Conservation (phyloP, 106 monocot species). For the Apostasia ramifera region DNA sequence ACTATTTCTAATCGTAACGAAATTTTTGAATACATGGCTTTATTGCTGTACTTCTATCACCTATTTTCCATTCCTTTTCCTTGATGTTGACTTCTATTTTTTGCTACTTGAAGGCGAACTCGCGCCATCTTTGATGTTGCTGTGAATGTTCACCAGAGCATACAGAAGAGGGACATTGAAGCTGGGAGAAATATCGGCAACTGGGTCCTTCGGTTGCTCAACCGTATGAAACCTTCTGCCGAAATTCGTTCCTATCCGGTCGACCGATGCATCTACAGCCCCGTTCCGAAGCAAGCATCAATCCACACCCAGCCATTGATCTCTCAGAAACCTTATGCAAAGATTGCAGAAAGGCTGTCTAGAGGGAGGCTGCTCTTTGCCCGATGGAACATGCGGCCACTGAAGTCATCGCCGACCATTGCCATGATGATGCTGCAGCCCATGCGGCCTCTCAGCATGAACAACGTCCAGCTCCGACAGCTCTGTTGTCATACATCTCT, state of each 20-base stretch:
- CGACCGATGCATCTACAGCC: conserved; percentile 1
- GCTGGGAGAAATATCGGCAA: conserved; percentile 76
- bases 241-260: conserved; percentile 31
- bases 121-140: conserved; percentile 69
- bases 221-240: conserved; percentile 80
- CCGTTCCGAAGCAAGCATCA: conserved; percentile 8
- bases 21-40: too few species aligned
- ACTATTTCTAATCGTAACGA: too few species aligned
- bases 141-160: conserved; percentile 63
- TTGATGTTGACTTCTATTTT: not conserved
- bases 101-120: conserved; percentile 39
- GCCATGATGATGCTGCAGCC: conserved; percentile 52
- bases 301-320: conserved; percentile 6
- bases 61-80: not conserved
- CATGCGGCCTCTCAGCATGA: conserved; percentile 8
- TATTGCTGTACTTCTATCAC: too few species aligned
- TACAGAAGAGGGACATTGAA: conserved; percentile 81
- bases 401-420: conserved; percentile 35
- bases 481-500: conserved; percentile 5
- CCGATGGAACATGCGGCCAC: conserved; percentile 23
- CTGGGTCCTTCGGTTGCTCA: conserved; percentile 70
- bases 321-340: conserved; percentile 11
- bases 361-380: conserved; percentile 37
- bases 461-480: conserved; percentile 24
- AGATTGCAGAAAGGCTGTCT: conserved; percentile 14